Conservation (phyloP, 495 filamentous ascomycete species). For the Cairneyella variabilis region DNA sequence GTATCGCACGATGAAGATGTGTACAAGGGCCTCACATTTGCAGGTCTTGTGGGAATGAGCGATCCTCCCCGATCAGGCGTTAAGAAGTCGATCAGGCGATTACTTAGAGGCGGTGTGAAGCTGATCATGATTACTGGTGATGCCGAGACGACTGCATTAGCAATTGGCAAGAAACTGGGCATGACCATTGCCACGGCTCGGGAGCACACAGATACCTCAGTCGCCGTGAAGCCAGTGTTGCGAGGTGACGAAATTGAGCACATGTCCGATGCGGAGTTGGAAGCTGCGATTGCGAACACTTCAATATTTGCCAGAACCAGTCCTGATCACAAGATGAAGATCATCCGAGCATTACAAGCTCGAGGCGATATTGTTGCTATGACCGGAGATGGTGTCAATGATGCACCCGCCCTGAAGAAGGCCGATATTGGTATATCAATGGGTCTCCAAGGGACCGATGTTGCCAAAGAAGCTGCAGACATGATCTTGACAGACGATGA, state of each 20-base stretch:
- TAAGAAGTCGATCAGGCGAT: slow-evolving; percentile 78
- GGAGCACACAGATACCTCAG: slow-evolving; percentile 38
- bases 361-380: slow-evolving; percentile 97
- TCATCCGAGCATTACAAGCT: slow-evolving; percentile 83
- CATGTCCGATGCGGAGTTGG: slow-evolving; percentile 81
- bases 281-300: slow-evolving; percentile 77
- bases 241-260: slow-evolving; percentile 85
- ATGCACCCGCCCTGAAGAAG: slow-evolving; percentile 94
- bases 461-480: slow-evolving; percentile 98
- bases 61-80: slow-evolving; percentile 90
- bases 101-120: slow-evolving; percentile 91
- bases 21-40: slow-evolving; percentile 82
- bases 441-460: slow-evolving; percentile 92
- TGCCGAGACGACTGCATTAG: slow-evolving; percentile 87
- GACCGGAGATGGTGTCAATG: slow-evolving; percentile 98
- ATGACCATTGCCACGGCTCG: slow-evolving; percentile 64
- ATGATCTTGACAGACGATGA: slow-evolving; percentile 99
- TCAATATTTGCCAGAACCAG: slow-evolving; percentile 95
- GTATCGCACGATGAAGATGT: slow-evolving; percentile 58
- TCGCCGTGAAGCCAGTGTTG: slow-evolving; percentile 66
- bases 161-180: slow-evolving; percentile 87
- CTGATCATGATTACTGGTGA: slow-evolving; percentile 99
- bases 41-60: slow-evolving; percentile 93
- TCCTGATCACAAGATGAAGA: slow-evolving; percentile 97
- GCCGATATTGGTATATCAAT: slow-evolving; percentile 98